Conservation (phyloP, 257 asterid species). For the Solanum arcanum region DNA sequence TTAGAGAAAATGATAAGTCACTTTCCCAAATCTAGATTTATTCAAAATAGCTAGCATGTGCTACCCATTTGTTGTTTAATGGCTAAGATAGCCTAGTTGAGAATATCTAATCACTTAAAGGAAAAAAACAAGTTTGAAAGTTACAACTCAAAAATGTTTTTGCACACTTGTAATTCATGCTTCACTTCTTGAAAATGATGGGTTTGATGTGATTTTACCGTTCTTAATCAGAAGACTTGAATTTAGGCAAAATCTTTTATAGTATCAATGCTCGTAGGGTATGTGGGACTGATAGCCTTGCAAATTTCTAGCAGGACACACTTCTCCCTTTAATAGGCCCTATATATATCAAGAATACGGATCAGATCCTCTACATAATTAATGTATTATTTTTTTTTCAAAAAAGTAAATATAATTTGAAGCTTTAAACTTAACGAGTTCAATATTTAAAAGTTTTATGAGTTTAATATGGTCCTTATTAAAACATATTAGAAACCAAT, state of each 20-base stretch:
- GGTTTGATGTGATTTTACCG: not conserved
- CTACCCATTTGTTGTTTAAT: not conserved
- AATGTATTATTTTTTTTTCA: no score
- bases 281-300: not conserved
- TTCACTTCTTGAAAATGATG: not conserved
- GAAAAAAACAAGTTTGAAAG: not conserved
- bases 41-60: not conserved
- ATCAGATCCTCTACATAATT: not conserved
- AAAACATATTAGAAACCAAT: not conserved
- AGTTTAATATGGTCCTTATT: not conserved
- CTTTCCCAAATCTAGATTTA: not conserved
- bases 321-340: not conserved
- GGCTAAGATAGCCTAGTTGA: not conserved
- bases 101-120: not conserved
- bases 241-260: not conserved
- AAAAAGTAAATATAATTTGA: no score
- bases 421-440: not conserved
- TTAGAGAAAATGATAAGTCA: not conserved
- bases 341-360: not conserved
- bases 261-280: not conserved
- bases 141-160: not conserved
- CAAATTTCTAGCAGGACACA: not conserved
- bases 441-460: not conserved
- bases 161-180: not conserved
- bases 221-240: not conserved